Percentiles rank a stretch among this genome's conserved stretches.
Evolutionary conservation across 2,329 filamentous ascomycete species (phyloP).

Genomic region (Fusarium mundagurra): DNA sequence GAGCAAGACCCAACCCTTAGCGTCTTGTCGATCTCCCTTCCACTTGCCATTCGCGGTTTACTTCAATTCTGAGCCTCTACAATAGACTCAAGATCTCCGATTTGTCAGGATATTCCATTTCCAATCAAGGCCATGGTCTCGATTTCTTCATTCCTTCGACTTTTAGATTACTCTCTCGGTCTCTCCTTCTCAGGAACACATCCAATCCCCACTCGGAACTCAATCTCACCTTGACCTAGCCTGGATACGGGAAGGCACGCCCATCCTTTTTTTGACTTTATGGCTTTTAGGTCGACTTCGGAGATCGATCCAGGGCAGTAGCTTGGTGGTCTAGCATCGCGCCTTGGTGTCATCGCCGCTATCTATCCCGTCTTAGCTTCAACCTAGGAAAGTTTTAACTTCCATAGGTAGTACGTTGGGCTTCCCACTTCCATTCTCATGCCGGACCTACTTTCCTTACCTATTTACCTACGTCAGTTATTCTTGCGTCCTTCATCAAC

Average conservation of each 20-base stretch:
- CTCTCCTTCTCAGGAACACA: background rate
- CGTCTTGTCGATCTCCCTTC: slow-evolving; percentile 37
- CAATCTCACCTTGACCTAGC: background rate
- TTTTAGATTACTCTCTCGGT: background rate
- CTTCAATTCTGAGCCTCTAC: slow-evolving; percentile 2
- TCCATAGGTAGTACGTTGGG: background rate
- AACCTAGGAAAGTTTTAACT: slow-evolving; percentile 11
- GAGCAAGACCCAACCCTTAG: slow-evolving; percentile 35
- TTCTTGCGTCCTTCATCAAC: slow-evolving; percentile 29
- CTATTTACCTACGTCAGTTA: slow-evolving; percentile 5
- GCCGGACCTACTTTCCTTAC: background rate
- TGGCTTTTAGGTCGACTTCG: background rate
- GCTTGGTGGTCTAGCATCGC: slow-evolving; percentile 24
- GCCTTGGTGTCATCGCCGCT: slow-evolving; percentile 32
- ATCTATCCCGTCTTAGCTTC: slow-evolving; percentile 25
- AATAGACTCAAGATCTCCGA: slow-evolving; percentile 4
- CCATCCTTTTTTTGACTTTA: slow-evolving; percentile 7
- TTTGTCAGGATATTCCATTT: slow-evolving; percentile 5
- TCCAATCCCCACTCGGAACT: background rate
- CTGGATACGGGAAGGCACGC: slow-evolving; percentile 5
- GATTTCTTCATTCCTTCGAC: slow-evolving; percentile 5
- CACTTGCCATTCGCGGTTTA: slow-evolving; percentile 23
- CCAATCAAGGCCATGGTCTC: slow-evolving; percentile 15
- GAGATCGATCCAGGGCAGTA: slow-evolving; percentile 20
- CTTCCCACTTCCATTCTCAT: slow-evolving; percentile 29